Evolutionary conservation across 306 rosid species (phyloP), one percentile per base, ranked within the genome.

Genomic region (Argentina anserina): DNA sequence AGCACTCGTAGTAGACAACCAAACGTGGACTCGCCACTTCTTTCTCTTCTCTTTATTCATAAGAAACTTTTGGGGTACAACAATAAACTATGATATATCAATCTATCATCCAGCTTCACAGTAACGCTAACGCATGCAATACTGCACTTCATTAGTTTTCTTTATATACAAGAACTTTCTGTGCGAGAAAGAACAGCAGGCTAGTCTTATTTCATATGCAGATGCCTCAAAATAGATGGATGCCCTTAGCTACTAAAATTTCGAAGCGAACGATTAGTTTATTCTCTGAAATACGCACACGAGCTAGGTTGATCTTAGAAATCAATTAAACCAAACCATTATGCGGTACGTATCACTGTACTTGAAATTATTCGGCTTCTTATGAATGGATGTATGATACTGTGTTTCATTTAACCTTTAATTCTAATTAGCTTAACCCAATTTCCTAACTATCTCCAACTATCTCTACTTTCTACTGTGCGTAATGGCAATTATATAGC

Each of bases 1-100:
- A 65, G 67, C 86, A 82, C 82, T 82, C 53, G 50, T 41, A 20
- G 80, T 77, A 82, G 86, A 82, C 86, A 82, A 49, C 71, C 49
- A 56, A 70, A 74, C 75, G 80, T 82, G 86, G 77, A 50, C 75
- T 70, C 26, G 58, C 7, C 62, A 64, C 49, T 45, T 47, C n/a
- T 26, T 9, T 6, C n/a, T 37, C 28, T 14, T 71, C 7, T 71
- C 7, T 36, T 49, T 56, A 26, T 72, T 33, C 55, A 20, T 33
- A 47, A 15, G 34, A 41, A 69, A 69, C 39, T 63, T 40, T 34
- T 4, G 43, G 8, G 60, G 20, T 40, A 37, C 36, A 53, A 8
- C 17, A 7, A 50, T n/a, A 49, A n/a, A n/a, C 36, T 1, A 33
- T 33, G 36, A 42, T 42, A 50, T 50, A 50, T 52, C 26, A 1